Base-by-base conservation (phyloP, 176 grass and related monocot species). In the Oryza glumipatula region DNA sequence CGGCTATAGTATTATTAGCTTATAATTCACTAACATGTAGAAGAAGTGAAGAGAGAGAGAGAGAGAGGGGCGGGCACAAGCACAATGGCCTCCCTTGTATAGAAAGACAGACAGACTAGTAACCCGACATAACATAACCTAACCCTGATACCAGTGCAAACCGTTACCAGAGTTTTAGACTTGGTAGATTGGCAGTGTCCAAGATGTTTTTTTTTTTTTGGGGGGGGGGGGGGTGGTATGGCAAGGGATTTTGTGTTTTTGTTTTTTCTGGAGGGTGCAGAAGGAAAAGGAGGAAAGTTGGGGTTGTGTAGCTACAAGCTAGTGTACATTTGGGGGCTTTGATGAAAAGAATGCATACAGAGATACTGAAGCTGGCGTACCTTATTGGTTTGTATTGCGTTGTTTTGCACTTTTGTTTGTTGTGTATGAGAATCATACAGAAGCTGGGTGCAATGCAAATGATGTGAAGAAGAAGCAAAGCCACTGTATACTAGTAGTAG, bases 111-210 rank as follows among this genome's bases (percentile, higher is more conserved):
- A 76, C 77, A 47, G 39, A 66, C 47, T 66, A 47, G 13, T 9
- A 11, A 10, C 26, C 51, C 26, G 39, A 33, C 48, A 49, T 70
- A 68, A 88, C 48, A 49, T 70, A 68, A 88, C 69, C 74, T 68
- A 10, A 39, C 67, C 87, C 70, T 72, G 73, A 85, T 78, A 61
- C 81, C 47, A 64, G 47, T 80, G 63, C 30, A 58, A 58, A 58
- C 54, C 54, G 19, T n/a, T 19, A 58, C 6, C 19, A 17, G 54
- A 21, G 17, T 58, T n/a, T 58, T 58, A 58, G 54, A 9, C 54
- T 58, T 21, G 54, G 17, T 21, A 58, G 17, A 58, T 6, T 21
- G 19, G 54, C 54, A 19, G 19, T 58, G 15, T 7, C 19, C 54
- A 21, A 58, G 39, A 41, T 41, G 39, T 41, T 41, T 41, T 41